A percentile compares a stretch with the other conserved stretches of the same genome.
Evolutionary conservation across 495 filamentous ascomycete species (phyloP).

Genomic region (Neurospora hispaniola): DNA sequence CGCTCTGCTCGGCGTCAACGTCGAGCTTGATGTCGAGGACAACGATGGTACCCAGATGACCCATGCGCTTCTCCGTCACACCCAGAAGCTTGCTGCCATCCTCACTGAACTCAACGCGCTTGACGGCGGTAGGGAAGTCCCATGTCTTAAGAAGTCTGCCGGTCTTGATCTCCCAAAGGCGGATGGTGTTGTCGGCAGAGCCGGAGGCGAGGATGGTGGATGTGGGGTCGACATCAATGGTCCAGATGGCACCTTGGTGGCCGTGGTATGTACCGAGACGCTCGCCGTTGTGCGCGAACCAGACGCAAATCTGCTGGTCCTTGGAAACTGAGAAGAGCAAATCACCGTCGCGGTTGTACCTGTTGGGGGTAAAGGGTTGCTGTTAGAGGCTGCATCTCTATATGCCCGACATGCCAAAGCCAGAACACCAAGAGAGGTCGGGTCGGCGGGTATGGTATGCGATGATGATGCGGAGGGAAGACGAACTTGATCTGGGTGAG

Average conservation of each 20-base stretch:
- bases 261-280: constrained; percentile 91
- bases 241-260: constrained; percentile 97
- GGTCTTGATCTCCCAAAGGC: constrained; percentile 91
- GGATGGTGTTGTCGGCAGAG: constrained; percentile 94
- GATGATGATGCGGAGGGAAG: neutral
- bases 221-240: constrained; percentile 92
- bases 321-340: constrained; percentile 95
- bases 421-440: neutral
- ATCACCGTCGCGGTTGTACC: constrained; percentile 93
- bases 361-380: constrained; percentile 19
- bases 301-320: constrained; percentile 91
- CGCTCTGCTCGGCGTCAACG: constrained; percentile 67
- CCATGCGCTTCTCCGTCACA: constrained; percentile 97
- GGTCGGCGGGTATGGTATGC: neutral
- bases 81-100: constrained; percentile 82
- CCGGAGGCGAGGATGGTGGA: constrained; percentile 88
- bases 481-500: constrained; percentile 90
- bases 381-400: constrained; percentile 7
- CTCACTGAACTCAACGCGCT: constrained; percentile 90
- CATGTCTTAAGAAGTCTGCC: constrained; percentile 89
- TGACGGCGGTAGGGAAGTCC: constrained; percentile 93
- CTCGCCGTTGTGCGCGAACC: constrained; percentile 92
- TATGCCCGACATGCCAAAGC: neutral
- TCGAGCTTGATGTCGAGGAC: constrained; percentile 79
- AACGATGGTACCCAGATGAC: constrained; percentile 83